phyloP scores from a whole-genome alignment of 495 filamentous ascomycete genomes.

The Neurospora hispaniola region DNA sequence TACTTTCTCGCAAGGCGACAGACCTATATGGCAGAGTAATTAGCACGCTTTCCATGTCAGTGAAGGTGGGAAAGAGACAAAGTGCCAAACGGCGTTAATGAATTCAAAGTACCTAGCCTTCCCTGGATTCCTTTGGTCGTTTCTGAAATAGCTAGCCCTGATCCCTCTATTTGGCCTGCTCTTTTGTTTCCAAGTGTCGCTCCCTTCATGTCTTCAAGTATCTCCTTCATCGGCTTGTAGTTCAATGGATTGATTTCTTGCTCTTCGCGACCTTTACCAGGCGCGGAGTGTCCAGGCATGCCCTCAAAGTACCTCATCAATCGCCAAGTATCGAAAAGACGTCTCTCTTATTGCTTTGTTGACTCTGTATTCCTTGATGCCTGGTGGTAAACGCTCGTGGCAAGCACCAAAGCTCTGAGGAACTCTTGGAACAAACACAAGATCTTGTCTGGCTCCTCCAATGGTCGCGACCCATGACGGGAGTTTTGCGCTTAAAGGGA shows the following conservation, averaged over 20 bases:
- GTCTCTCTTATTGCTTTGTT: background rate
- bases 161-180: too few relatives aligned
- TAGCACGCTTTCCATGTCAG: background rate
- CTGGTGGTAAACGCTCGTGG: too few relatives aligned
- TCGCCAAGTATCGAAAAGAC: background rate
- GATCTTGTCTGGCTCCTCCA: too few relatives aligned
- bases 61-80: background rate
- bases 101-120: background rate
- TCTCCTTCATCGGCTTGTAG: background rate
- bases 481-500: too few relatives aligned
- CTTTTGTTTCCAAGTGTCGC: background rate
- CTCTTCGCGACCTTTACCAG: too few relatives aligned
- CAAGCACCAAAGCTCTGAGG: too few relatives aligned
- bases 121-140: too few relatives aligned
- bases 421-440: too few relatives aligned
- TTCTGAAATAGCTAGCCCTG: too few relatives aligned
- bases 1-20: background rate
- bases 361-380: background rate
- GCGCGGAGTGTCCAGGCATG: background rate
- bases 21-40: background rate
- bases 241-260: background rate
- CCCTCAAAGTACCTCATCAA: background rate
- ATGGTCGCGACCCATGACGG: too few relatives aligned
- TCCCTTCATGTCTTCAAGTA: background rate
- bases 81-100: background rate